Percentiles rank a stretch among this genome's conserved stretches.
Conservation (phyloP, 73 alveolate species). For the Stentor coeruleus region DNA sequence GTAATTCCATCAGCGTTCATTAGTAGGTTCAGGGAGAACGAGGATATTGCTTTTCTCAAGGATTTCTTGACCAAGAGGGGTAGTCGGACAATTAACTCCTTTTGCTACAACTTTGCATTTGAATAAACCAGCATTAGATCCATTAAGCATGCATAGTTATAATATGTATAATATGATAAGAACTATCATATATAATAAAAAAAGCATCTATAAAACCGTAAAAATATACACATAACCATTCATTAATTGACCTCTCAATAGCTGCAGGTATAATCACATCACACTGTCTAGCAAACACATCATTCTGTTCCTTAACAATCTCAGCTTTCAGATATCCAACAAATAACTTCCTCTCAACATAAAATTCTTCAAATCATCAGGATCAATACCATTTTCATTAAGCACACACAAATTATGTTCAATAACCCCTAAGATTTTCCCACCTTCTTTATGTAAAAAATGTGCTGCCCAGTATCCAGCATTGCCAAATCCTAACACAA, state of each 20-base stretch:
- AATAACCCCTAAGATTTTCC: conserved; percentile 60
- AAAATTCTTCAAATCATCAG: conserved; percentile 60
- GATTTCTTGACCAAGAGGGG: conserved; percentile 63
- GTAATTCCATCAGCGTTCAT: conserved; percentile 85
- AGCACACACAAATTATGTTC: conserved; percentile 77
- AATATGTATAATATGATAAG: no score
- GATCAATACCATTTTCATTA: conserved; percentile 68
- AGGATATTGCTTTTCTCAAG: conserved; percentile 56
- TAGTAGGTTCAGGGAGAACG: conserved; percentile 76
- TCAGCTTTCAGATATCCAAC: conserved; percentile 68
- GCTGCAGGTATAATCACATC: conserved; percentile 89
- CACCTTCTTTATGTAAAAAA: conserved; percentile 75
- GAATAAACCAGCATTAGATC: conserved; percentile 66
- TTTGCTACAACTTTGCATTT: conserved; percentile 74
- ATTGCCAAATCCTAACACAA: conserved; percentile 81
- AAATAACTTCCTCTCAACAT: conserved; percentile 53
- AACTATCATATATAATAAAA: no score
- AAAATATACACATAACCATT: no score
- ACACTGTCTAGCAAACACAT: conserved; percentile 41
- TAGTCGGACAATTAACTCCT: conserved; percentile 83
- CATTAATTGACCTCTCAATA: conserved; percentile 67
- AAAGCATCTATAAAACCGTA: no score
- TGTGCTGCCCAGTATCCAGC: conserved; percentile 89
- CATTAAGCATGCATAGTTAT: no score
- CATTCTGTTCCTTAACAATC: conserved; percentile 37